A percentile compares a stretch with the other conserved stretches of the same genome.
Evolutionary conservation across 768 basidiomycete genomes (phyloP).

Genomic region (Lentinula sp.): DNA sequence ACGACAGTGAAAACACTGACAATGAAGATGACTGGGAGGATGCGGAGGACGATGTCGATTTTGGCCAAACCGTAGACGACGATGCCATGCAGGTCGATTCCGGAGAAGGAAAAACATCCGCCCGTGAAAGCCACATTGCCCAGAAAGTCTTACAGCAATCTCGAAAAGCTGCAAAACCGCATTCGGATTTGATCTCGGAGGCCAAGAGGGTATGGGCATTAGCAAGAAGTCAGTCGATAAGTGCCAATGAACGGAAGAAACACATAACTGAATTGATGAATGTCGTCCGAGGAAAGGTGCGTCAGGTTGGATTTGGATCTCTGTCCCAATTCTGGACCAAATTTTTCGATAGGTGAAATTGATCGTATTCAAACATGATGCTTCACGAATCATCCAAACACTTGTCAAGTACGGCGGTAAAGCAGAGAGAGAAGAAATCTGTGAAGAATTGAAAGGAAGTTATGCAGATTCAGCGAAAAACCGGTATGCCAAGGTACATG

Average conservation of each 20-base stretch:
- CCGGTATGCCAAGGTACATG: conserved; percentile 82
- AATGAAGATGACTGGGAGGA: conserved; percentile 37
- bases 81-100: conserved; percentile 25
- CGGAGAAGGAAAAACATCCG: conserved; percentile 34
- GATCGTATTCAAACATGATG: conserved; percentile 73
- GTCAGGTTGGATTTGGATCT: conserved; percentile 53
- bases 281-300: conserved; percentile 73
- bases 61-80: conserved; percentile 26
- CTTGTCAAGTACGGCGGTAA: conserved; percentile 78
- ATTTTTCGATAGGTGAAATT: neutral
- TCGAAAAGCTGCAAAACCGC: conserved; percentile 72
- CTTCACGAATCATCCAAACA: conserved; percentile 78
- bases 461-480: conserved; percentile 76
- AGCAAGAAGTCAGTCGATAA: conserved; percentile 54
- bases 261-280: conserved; percentile 71
- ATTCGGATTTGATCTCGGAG: conserved; percentile 59
- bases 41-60: conserved; percentile 28
- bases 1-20: conserved; percentile 7
- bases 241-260: conserved; percentile 68
- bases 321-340: neutral
- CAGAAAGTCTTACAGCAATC: conserved; percentile 65
- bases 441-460: conserved; percentile 74
- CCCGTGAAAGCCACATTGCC: conserved; percentile 64
- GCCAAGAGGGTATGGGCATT: conserved; percentile 78
- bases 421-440: conserved; percentile 74